Percentiles rank a stretch among this genome's conserved stretches.
These are phyloP conservation scores for Geosiphon pyriformis DNA, from an alignment of 192 early-diverging fungal genomes.

Conservation along the genomic window DNA sequence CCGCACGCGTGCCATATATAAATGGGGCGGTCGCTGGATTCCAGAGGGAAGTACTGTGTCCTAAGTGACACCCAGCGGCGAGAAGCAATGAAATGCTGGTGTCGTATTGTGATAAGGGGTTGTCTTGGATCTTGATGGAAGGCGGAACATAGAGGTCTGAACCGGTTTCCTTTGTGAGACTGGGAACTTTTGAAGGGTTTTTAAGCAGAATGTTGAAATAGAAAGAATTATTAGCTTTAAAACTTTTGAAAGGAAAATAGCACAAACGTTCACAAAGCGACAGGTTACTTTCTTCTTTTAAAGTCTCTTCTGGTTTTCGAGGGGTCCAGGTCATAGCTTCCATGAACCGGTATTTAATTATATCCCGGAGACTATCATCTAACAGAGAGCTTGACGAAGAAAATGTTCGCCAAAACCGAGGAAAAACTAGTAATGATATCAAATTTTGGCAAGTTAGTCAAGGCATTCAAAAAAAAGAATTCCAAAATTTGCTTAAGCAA, in stretches of 20 bases:
- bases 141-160: background rate
- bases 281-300: background rate
- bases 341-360: too few relatives aligned
- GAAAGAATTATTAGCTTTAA: background rate
- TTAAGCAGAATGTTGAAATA: background rate
- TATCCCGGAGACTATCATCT: too few relatives aligned
- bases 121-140: background rate
- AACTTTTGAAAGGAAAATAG: background rate
- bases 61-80: conserved; percentile 84
- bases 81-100: conserved; percentile 64
- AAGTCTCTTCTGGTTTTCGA: background rate
- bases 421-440: too few relatives aligned
- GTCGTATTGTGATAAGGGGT: conserved; percentile 36
- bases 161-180: conserved; percentile 10
- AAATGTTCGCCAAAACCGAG: too few relatives aligned
- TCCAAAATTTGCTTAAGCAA: too few relatives aligned
- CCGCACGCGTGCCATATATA: conserved; percentile 84
- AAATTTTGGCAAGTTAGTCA: too few relatives aligned
- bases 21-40: conserved; percentile 78
- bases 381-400: too few relatives aligned
- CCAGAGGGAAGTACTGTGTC: conserved; percentile 72
- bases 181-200: background rate
- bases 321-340: background rate
- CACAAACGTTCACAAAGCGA: background rate
- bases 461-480: too few relatives aligned